These are phyloP conservation scores for Aspergillus clavatus DNA, from an alignment of 2,329 filamentous ascomycete species.

Conservation along the genomic window DNA sequence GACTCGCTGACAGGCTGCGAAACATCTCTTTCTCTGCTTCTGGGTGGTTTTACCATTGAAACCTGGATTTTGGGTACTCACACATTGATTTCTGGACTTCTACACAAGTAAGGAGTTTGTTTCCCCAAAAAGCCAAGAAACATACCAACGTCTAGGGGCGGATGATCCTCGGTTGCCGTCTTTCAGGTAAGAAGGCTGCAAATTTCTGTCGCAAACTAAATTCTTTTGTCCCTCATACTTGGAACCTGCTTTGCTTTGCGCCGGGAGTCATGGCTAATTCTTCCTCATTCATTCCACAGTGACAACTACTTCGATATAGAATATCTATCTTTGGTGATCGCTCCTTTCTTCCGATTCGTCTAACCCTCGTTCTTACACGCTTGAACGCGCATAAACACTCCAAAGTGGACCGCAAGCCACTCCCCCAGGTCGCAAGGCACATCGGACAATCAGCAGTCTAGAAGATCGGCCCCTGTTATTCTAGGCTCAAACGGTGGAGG, in stretches of 20 bases:
- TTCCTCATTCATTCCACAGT: too few species aligned
- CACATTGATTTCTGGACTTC: neutral
- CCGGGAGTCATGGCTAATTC: neutral
- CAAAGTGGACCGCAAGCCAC: neutral
- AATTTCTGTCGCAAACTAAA: neutral
- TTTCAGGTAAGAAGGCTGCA: neutral
- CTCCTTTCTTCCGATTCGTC: too few species aligned
- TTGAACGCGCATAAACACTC: neutral
- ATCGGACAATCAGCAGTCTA: neutral
- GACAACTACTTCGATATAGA: neutral
- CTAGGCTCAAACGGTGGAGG: constrained; percentile 14
- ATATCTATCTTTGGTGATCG: too few species aligned
- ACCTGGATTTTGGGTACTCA: too few species aligned
- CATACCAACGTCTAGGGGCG: neutral
- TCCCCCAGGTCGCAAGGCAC: neutral
- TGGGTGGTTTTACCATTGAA: too few species aligned
- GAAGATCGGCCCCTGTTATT: constrained; percentile 7
- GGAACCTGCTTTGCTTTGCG: too few species aligned
- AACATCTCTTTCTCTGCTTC: neutral
- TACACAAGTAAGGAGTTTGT: neutral
- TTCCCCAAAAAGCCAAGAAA: neutral
- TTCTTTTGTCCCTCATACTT: neutral
- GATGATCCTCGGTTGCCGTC: neutral
- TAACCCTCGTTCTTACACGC: neutral
- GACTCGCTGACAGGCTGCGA: constrained; percentile 14